phyloP scores from a whole-genome alignment of 768 basidiomycete genomes.

The Podaxis sp. region DNA sequence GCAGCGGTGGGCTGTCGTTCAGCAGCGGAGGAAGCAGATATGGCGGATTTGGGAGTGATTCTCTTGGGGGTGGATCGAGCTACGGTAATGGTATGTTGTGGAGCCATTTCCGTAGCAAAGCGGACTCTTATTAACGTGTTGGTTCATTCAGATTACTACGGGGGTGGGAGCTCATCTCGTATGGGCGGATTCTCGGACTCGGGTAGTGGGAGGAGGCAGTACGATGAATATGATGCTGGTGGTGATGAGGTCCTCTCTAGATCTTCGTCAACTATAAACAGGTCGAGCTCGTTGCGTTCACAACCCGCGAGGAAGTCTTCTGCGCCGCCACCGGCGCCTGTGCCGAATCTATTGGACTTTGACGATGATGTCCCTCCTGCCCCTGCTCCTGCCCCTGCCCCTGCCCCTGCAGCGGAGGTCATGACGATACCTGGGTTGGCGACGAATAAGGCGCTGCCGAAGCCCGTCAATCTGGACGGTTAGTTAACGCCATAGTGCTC shows the following conservation, averaged over 20 bases:
- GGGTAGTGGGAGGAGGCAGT: constrained; percentile 44
- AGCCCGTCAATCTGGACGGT: constrained; percentile 40
- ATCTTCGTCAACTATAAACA: constrained; percentile 30
- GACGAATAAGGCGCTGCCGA: constrained; percentile 53
- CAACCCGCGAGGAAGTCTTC: constrained; percentile 31
- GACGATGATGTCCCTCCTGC: constrained; percentile 60
- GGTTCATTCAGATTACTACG: constrained; percentile 28
- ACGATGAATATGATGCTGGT: constrained; percentile 96
- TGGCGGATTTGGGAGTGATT: constrained; percentile 43
- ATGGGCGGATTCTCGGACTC: constrained; percentile 55
- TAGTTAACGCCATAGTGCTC: constrained; percentile 8
- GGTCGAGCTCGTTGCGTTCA: constrained; percentile 22
- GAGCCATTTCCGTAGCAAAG: too few species aligned
- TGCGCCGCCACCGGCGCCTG: constrained; percentile 38
- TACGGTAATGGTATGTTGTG: constrained; percentile 21
- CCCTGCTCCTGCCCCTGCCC: constrained; percentile 22
- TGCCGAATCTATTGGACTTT: constrained; percentile 72
- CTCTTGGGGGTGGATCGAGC: constrained; percentile 24
- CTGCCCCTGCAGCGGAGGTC: constrained; percentile 13
- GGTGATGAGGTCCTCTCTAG: constrained; percentile 64
- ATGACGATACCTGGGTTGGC: constrained; percentile 20
- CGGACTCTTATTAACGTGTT: constrained; percentile 2
- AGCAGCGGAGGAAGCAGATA: constrained; percentile 31
- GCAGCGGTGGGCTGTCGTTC: constrained; percentile 33
- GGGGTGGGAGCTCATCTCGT: constrained; percentile 33